A percentile compares a stretch with the other conserved stretches of the same genome.
Evolutionary conservation across 768 basidiomycete species (phyloP).

Genomic region (Hygrophorus russula): DNA sequence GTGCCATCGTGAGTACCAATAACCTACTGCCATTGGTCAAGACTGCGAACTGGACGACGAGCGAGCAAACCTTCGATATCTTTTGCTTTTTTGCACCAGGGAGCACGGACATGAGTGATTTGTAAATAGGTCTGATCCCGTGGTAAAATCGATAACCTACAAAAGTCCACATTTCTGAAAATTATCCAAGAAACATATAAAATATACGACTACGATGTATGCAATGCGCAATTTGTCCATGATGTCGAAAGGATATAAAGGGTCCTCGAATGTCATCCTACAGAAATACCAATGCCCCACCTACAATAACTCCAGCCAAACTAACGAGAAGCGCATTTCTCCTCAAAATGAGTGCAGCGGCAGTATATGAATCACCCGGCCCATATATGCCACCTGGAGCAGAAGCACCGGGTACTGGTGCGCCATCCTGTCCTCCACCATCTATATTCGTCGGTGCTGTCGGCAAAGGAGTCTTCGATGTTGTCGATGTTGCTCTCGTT

Average conservation of each 20-base stretch:
- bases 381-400: constrained; percentile 35
- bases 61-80: constrained; percentile 18
- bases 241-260: no score
- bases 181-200: not conserved
- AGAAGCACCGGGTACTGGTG: constrained; percentile 48
- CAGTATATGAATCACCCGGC: constrained; percentile 58
- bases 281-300: constrained; percentile 34
- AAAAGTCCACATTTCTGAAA: no score
- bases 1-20: constrained; percentile 95
- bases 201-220: no score
- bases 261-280: constrained; percentile 15
- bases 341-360: constrained; percentile 38
- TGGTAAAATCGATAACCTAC: no score
- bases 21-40: constrained; percentile 29
- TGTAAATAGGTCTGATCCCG: no score
- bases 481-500: constrained; percentile 20
- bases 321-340: constrained; percentile 33
- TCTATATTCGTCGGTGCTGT: constrained; percentile 47
- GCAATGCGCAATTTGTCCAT: not conserved
- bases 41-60: not conserved
- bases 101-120: no score
- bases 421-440: constrained; percentile 45
- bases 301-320: constrained; percentile 34
- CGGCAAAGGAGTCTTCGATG: constrained; percentile 34
- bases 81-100: constrained; percentile 25